phyloP scores from a whole-genome alignment of 768 basidiomycete species.

The Antrodiella citrinella region DNA sequence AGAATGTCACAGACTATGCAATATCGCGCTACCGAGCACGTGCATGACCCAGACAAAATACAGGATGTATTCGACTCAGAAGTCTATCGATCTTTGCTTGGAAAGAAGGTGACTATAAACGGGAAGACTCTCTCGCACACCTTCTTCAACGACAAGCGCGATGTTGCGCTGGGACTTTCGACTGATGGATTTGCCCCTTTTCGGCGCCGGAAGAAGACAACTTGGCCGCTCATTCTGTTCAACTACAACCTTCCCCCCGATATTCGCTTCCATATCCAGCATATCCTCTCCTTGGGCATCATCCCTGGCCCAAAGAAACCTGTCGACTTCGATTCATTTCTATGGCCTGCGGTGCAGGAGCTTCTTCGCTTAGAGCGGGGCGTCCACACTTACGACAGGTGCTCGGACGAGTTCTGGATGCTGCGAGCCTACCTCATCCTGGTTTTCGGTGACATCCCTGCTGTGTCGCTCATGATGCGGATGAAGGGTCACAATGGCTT shows the following conservation, averaged over 20 bases:
- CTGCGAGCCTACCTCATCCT: constrained; percentile 17
- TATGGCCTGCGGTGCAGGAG: constrained; percentile 20
- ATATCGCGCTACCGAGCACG: constrained; percentile 23
- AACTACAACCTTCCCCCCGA: no score
- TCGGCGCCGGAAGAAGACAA: constrained; percentile 22
- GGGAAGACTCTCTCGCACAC: constrained; percentile 15
- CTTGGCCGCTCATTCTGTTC: no score
- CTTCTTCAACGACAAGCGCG: constrained; percentile 28
- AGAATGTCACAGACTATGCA: constrained; percentile 17
- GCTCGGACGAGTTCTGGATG: constrained; percentile 2
- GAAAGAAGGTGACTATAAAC: constrained; percentile 19
- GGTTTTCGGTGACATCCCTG: constrained; percentile 18
- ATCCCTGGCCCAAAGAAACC: constrained; percentile 23
- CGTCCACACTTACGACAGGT: constrained; percentile 8
- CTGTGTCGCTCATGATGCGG: constrained; percentile 14
- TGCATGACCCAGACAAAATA: constrained; percentile 11
- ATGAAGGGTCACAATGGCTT: constrained; percentile 21
- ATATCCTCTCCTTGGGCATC: constrained; percentile 17
- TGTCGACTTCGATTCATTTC: constrained; percentile 23
- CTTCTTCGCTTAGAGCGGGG: constrained; percentile 14
- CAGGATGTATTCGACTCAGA: constrained; percentile 29
- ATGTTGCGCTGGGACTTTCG: constrained; percentile 34
- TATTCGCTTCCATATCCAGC: no score
- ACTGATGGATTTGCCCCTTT: constrained; percentile 35
- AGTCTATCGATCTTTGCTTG: constrained; percentile 21